Percentiles rank a stretch among this genome's conserved stretches.
Conservation (phyloP, 306 rosid genomes). For the Bauhinia variegata region DNA sequence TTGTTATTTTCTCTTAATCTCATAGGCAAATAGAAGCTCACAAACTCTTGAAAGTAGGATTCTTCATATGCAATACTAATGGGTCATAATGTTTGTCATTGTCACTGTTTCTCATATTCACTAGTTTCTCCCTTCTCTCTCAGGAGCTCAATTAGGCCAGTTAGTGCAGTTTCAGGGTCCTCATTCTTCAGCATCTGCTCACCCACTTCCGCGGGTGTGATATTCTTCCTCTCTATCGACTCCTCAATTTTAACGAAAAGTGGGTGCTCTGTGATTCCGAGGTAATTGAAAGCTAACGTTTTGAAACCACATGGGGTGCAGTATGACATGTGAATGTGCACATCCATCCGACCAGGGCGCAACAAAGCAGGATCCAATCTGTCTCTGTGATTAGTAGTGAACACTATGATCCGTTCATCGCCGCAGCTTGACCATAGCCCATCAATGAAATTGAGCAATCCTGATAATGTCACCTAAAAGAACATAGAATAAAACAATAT, state of each 20-base stretch:
- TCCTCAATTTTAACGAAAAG: conserved; percentile 31
- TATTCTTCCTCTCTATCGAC: conserved; percentile 22
- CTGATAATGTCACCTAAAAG: conserved; percentile 42
- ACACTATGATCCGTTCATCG: conserved; percentile 42
- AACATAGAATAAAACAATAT: too few species aligned
- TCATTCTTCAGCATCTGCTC: conserved; percentile 40
- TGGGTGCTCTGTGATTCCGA: conserved; percentile 36
- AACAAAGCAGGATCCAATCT: conserved; percentile 42
- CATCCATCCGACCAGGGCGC: conserved; percentile 49
- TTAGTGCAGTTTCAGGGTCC: conserved; percentile 34
- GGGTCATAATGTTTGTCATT: too few species aligned
- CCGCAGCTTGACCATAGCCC: conserved; percentile 50
- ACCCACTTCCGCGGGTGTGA: conserved; percentile 49
- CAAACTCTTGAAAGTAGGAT: too few species aligned
- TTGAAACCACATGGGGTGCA: conserved; percentile 44
- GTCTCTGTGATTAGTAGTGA: conserved; percentile 45
- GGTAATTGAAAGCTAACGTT: conserved; percentile 37
- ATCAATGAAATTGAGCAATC: conserved; percentile 39
- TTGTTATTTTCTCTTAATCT: too few species aligned
- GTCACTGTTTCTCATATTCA: too few species aligned
- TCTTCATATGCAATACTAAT: too few species aligned
- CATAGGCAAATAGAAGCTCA: too few species aligned
- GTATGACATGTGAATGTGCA: conserved; percentile 43
- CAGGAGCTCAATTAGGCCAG: conserved; percentile 25
- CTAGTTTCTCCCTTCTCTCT: conserved; percentile 6